Conservation (phyloP, 2,329 filamentous ascomycete species). For the Alternaria dauci region DNA sequence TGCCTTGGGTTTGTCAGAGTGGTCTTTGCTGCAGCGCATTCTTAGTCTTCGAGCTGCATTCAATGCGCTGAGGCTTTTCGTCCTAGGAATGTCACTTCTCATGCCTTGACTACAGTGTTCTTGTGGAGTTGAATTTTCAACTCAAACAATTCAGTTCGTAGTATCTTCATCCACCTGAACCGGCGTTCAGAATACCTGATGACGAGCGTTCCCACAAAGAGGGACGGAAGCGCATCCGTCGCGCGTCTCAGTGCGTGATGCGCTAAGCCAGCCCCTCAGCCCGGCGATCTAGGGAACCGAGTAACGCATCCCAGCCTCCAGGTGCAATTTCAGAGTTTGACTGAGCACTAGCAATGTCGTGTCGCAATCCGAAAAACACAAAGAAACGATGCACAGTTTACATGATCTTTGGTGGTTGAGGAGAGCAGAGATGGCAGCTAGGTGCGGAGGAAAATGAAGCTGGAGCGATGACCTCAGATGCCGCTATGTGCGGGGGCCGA, state of each 20-base stretch:
- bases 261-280: conserved; percentile 1
- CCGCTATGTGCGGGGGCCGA: background rate
- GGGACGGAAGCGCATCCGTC: conserved; percentile 4
- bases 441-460: background rate
- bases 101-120: background rate
- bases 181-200: background rate
- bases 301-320: background rate
- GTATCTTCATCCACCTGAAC: background rate
- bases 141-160: background rate
- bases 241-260: background rate
- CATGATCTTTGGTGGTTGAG: no score
- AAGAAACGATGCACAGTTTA: background rate
- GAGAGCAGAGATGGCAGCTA: background rate
- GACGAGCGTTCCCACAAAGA: background rate
- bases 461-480: background rate
- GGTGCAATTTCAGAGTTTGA: background rate
- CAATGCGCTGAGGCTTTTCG: background rate
- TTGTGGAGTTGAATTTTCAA: background rate
- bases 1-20: background rate
- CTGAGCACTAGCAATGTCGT: background rate
- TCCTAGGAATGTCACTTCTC: background rate
- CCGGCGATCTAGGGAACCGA: background rate
- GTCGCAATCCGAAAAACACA: background rate
- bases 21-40: background rate
- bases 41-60: background rate